A percentile compares a stretch with the other conserved stretches of the same genome.
These are phyloP conservation scores for Nasturtium officinale DNA, from an alignment of 345 rosid species.

Conservation along the genomic window DNA sequence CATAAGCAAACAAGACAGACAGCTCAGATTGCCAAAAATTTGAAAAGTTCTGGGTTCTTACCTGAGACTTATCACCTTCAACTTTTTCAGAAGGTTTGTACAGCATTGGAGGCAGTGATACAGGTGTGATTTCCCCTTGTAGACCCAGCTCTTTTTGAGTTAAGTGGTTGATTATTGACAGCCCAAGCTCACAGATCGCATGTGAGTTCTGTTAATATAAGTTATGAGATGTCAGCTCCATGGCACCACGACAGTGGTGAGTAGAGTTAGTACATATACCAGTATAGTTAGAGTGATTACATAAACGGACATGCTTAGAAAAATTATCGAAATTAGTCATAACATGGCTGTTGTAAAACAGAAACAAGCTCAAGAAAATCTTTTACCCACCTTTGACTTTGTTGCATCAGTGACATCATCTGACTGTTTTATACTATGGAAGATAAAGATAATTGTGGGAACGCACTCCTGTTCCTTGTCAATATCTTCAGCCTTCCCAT, in stretches of 20 bases:
- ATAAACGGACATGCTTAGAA: conserved; percentile 3
- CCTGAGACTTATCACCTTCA: conserved; percentile 65
- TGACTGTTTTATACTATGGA: conserved; percentile 64
- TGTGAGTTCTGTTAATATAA: conserved; percentile 72
- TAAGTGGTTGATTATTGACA: conserved; percentile 63
- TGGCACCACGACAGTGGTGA: conserved; percentile 6
- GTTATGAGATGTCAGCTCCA: conserved; percentile 34
- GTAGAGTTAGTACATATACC: conserved; percentile 3
- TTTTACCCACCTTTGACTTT: conserved; percentile 71
- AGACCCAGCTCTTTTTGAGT: conserved; percentile 52
- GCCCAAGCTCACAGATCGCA: conserved; percentile 90
- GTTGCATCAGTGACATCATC: conserved; percentile 73
- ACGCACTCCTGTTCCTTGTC: conserved; percentile 62
- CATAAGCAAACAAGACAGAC: conserved; percentile 3
- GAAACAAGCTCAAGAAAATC: conserved; percentile 26
- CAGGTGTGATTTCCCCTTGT: conserved; percentile 45
- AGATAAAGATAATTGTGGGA: conserved; percentile 55
- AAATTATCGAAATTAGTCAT: conserved; percentile 8
- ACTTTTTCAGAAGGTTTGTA: conserved; percentile 65
- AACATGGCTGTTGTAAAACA: conserved; percentile 3
- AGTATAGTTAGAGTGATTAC: conserved; percentile 6
- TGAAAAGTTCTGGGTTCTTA: conserved; percentile 39
- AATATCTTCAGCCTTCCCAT: conserved; percentile 63
- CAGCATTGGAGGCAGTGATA: conserved; percentile 64
- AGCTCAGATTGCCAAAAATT: conserved; percentile 20